Base-by-base conservation (phyloP, 352 stramenopile genomes). In the Halophytophthora batemanensis region DNA sequence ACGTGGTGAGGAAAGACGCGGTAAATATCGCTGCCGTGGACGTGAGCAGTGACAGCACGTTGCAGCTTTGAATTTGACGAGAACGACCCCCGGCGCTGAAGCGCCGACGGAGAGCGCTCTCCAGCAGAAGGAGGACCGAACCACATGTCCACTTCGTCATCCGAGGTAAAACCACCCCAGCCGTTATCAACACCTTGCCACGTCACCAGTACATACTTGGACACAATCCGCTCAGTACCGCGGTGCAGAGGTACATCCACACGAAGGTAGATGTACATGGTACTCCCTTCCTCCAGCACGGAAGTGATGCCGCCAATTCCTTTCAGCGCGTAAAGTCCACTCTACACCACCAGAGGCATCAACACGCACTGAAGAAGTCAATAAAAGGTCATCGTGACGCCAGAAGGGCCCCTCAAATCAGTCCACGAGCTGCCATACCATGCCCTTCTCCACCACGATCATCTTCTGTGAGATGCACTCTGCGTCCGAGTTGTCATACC, bases 211-310 rank as follows among this genome's bases (percentile, higher is more conserved):
- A 95, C 78, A 38, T 90, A 95, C 59, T 95, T 95, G 18, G 83
- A 91, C 33, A 95, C 80, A 49, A 91, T 86, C 10, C 79, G 66
- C 34, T 91, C 78, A n/a, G 76, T 89, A 41, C 77, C 80, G 25
- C 80, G 80, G 54, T 93, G 79, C 31, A 95, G 59, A 15, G 82
- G 82, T 28, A 95, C 74, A 54, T 95, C 85, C 12, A 95, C 80
- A n/a, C 83, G 81, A 8, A 95, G 59, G 59, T 95, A 95, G 68
- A 95, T 87, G 66, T 95, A 95, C 83, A 93, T 93, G 14, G 83
- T 92, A 40, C 64, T 75, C 12, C 75, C 81, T 50, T 90, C 80
- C 42, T 90, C 75, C 23, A 93, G 37, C 10, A 82, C 70, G 0
- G 66, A 80, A 3, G 66, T 87, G 56, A 95, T 93, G 12, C 85